phyloP scores from a whole-genome alignment of 805 yeast genomes.

The Nakazawaea wickerhamii region DNA sequence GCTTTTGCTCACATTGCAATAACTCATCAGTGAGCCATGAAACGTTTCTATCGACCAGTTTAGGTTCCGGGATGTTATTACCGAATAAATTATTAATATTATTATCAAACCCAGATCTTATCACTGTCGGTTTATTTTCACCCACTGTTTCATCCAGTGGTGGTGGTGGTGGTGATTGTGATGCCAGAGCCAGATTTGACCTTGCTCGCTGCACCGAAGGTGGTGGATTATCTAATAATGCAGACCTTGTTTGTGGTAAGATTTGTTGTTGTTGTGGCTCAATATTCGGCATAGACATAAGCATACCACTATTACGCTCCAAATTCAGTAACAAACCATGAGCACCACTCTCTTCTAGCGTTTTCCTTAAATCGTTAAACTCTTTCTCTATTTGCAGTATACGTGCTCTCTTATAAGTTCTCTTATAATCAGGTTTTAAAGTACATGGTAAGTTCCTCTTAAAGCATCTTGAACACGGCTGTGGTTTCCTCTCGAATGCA shows the following conservation, averaged over 20 bases:
- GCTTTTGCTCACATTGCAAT: constrained; percentile 57
- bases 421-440: constrained; percentile 73
- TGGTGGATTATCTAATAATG: constrained; percentile 13
- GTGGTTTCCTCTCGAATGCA: constrained; percentile 69
- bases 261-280: constrained; percentile 13
- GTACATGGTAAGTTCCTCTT: constrained; percentile 68
- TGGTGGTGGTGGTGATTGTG: constrained; percentile 3
- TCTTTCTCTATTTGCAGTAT: constrained; percentile 81
- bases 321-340: constrained; percentile 13
- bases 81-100: constrained; percentile 15
- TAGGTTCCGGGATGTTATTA: constrained; percentile 14
- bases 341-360: constrained; percentile 28
- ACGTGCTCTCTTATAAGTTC: constrained; percentile 85
- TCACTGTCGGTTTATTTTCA: constrained; percentile 16
- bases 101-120: constrained; percentile 16
- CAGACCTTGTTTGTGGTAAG: constrained; percentile 8
- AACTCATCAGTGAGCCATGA: constrained; percentile 30
- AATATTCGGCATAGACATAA: constrained; percentile 13
- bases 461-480: constrained; percentile 76
- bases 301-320: constrained; percentile 8
- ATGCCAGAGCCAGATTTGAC: neutral
- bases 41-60: constrained; percentile 10
- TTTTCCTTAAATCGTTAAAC: constrained; percentile 59
- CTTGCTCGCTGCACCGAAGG: neutral
- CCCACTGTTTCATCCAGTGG: constrained; percentile 4